A percentile compares a stretch with the other conserved stretches of the same genome.
These are phyloP conservation scores for Trichoderma asperelloides DNA, from an alignment of 495 filamentous ascomycete species.

Conservation along the genomic window DNA sequence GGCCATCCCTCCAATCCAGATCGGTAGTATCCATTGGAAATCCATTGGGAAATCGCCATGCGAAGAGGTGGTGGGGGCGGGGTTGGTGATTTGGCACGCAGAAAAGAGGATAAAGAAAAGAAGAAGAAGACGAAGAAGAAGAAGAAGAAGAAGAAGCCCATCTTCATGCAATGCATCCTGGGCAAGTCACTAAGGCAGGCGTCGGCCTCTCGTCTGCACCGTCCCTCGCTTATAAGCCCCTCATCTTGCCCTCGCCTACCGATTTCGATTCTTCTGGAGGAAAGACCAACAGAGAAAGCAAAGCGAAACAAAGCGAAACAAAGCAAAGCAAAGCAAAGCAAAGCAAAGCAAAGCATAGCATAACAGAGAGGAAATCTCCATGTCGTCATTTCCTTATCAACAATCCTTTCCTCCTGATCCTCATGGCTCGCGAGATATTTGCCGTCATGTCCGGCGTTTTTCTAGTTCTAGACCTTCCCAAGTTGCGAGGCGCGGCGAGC, in stretches of 20 bases:
- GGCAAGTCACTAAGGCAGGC: too few relatives aligned
- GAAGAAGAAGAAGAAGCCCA: background rate
- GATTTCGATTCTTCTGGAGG: background rate
- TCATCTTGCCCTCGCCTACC: background rate
- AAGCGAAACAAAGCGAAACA: background rate
- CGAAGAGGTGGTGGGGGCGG: constrained; percentile 6
- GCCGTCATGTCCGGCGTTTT: too few relatives aligned
- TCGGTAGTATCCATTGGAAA: constrained; percentile 8
- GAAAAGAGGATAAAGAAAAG: background rate
- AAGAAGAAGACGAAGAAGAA: background rate
- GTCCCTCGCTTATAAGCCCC: background rate
- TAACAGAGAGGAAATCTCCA: background rate
- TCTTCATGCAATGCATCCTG: background rate
- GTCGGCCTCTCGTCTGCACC: background rate
- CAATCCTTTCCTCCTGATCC: too few relatives aligned
- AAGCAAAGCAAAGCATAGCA: background rate
- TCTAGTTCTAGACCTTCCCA: too few relatives aligned
- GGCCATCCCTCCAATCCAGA: background rate
- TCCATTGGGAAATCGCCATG: background rate
- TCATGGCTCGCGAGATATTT: too few relatives aligned
- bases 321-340: background rate
- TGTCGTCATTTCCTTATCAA: too few relatives aligned
- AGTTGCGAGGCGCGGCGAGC: too few relatives aligned
- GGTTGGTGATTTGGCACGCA: background rate
- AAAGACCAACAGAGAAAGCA: background rate